phyloP scores from a whole-genome alignment of 495 filamentous ascomycete species.

The Aspergillus avenaceus region DNA sequence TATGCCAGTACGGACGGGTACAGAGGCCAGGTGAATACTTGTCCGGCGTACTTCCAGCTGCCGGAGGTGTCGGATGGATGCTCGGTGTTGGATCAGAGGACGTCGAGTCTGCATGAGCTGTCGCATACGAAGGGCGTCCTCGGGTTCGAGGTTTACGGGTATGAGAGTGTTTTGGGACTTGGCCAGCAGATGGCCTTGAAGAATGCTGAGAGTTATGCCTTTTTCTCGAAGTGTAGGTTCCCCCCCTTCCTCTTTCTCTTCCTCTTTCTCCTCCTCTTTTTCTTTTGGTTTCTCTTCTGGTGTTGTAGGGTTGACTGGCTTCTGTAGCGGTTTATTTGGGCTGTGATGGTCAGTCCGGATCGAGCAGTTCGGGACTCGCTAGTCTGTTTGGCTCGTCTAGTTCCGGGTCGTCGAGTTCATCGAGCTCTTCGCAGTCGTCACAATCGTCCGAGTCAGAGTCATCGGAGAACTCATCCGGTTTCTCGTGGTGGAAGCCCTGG shows the following conservation, averaged over 20 bases:
- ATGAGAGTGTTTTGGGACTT: background rate
- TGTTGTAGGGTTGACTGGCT: background rate
- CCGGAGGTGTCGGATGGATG: background rate
- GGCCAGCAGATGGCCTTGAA: background rate
- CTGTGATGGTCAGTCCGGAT: background rate
- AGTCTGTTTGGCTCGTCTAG: too few relatives aligned
- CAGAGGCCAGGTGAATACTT: background rate
- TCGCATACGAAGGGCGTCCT: constrained; percentile 5
- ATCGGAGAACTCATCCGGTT: too few relatives aligned
- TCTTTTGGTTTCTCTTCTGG: background rate
- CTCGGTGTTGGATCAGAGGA: constrained; percentile 1
- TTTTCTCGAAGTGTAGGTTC: constrained; percentile 6
- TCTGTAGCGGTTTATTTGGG: constrained; percentile 1
- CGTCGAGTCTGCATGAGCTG: constrained; percentile 4
- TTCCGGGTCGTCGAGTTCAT: too few relatives aligned
- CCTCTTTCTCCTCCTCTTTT: too few relatives aligned
- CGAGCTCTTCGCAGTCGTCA: too few relatives aligned
- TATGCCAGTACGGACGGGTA: constrained; percentile 4
- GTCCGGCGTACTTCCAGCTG: constrained; percentile 3
- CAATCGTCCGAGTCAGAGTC: too few relatives aligned
- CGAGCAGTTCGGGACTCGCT: too few relatives aligned
- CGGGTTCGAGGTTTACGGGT: constrained; percentile 6
- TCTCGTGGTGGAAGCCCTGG: background rate
- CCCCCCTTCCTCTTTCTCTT: too few relatives aligned
- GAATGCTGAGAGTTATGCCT: constrained; percentile 9